Evolutionary conservation across 352 stramenopile species (phyloP).

Genomic region (Globisporangium echinulatum): DNA sequence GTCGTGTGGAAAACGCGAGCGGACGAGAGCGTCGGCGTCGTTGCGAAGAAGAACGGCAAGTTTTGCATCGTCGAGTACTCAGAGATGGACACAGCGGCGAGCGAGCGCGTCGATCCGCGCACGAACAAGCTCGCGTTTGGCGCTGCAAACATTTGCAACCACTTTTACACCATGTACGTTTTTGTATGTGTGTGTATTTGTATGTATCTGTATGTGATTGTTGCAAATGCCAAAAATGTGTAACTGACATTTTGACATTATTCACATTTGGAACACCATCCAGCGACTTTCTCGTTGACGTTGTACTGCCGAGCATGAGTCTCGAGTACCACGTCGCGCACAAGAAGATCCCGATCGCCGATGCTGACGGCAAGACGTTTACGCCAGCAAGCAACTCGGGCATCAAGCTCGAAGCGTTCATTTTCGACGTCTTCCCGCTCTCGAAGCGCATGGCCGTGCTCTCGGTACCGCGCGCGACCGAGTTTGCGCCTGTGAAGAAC

Average conservation of each 20-base stretch:
- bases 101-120: slow-evolving; percentile 45
- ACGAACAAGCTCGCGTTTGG: slow-evolving; percentile 90
- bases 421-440: slow-evolving; percentile 98
- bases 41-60: slow-evolving; percentile 72
- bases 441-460: slow-evolving; percentile 91
- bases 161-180: slow-evolving; percentile 93
- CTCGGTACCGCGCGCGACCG: slow-evolving; percentile 87
- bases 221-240: too few relatives aligned
- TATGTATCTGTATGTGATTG: not conserved
- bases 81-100: slow-evolving; percentile 85
- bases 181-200: not conserved
- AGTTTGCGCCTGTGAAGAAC: slow-evolving; percentile 94
- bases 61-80: slow-evolving; percentile 97
- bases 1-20: slow-evolving; percentile 92
- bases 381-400: slow-evolving; percentile 87
- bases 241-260: too few relatives aligned
- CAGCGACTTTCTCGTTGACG: slow-evolving; percentile 76
- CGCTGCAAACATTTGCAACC: slow-evolving; percentile 98
- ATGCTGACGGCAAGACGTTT: slow-evolving; percentile 73
- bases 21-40: slow-evolving; percentile 92
- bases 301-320: slow-evolving; percentile 76
- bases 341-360: slow-evolving; percentile 96
- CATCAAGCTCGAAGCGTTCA: slow-evolving; percentile 98
- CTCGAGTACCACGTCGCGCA: slow-evolving; percentile 94
- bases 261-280: not conserved